These are phyloP conservation scores for Fusarium sp. DNA, from an alignment of 2,329 filamentous ascomycete genomes.

Conservation along the genomic window DNA sequence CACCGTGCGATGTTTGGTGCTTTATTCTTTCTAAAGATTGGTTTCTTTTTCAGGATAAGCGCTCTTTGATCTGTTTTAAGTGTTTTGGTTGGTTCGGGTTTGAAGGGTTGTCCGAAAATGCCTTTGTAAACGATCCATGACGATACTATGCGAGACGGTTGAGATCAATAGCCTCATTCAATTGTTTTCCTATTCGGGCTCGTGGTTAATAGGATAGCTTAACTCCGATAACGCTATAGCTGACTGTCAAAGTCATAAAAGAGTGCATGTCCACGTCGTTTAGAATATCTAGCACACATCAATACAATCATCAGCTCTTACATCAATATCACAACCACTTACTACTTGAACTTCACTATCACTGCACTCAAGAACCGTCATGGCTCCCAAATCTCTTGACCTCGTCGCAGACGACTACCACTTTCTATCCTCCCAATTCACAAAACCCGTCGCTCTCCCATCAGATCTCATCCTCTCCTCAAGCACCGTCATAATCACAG, in stretches of 20 bases:
- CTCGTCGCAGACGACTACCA: constrained; percentile 17
- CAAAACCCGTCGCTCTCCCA: constrained; percentile 36
- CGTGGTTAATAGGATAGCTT: not conserved
- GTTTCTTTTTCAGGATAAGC: not conserved
- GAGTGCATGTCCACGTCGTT: not conserved
- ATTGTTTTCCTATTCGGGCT: constrained; percentile 35
- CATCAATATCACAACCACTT: not conserved
- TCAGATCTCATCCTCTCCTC: constrained; percentile 24
- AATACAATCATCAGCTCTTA: not conserved
- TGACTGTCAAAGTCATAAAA: constrained; percentile 13
- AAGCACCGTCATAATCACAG: constrained; percentile 60
- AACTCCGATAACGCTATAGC: not conserved
- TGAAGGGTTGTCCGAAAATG: not conserved
- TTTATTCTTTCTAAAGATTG: not conserved
- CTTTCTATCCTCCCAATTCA: constrained; percentile 47
- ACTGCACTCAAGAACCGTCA: not conserved
- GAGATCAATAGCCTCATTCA: not conserved
- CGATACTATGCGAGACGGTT: too few relatives aligned
- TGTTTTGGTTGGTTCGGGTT: not conserved
- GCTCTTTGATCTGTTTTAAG: not conserved
- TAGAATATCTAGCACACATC: not conserved
- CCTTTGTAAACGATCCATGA: not conserved
- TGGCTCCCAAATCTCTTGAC: constrained; percentile 43
- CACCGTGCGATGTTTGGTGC: rapidly evolving
- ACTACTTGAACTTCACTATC: too few relatives aligned